Evolutionary conservation across 805 yeast genomes (phyloP), one percentile per base, ranked within the genome.

Genomic region (Ogataea dorogensis): DNA sequence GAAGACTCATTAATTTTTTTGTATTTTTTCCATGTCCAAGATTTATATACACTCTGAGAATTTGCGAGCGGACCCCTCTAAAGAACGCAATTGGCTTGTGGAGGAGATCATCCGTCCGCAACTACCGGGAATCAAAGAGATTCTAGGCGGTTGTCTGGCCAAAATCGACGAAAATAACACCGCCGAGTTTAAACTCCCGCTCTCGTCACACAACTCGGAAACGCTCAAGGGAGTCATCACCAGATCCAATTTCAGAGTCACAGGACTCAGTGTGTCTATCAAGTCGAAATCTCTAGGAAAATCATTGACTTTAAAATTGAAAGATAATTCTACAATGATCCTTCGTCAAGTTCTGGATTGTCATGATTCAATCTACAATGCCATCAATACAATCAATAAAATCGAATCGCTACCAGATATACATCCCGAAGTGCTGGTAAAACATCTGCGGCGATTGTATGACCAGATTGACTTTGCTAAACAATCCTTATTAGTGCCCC

Each of bases 171-270:
- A 59, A 20, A 53, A 60, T 0, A 65, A 67, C 28, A 52, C 60
- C 8, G 61, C 61, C 8, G 59, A 70, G 10, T 68, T 77, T 34
- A 79, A 73, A 38, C 62, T 82, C 33, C 84, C 88, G 0, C 58
- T 82, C 5, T 64, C 79, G 0, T 67, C 79, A 0, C 62, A 68
- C 11, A 72, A 78, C 36, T 70, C 73, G 38, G 82, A 78, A 39
- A 59, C 67, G 3, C 57, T 81, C 11, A 79, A 79, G 42, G 91
- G 91, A 0, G 66, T 77, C 1, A 54, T 81, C 0, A 72, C 75
- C 0, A 56, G 89, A 33, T 70, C 67, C 35, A 79, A 81, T 5
- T 67, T 71, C 9, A 69, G 70, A 42, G 63, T 82, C 5, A 64
- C 71, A 1, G 73, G 72, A 19, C 54, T 81, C 42, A 68, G 67